Evolutionary conservation across 164 flowering plant species (phyloP), one percentile per base, ranked within the genome.

Genomic region (Saururus chinensis): DNA sequence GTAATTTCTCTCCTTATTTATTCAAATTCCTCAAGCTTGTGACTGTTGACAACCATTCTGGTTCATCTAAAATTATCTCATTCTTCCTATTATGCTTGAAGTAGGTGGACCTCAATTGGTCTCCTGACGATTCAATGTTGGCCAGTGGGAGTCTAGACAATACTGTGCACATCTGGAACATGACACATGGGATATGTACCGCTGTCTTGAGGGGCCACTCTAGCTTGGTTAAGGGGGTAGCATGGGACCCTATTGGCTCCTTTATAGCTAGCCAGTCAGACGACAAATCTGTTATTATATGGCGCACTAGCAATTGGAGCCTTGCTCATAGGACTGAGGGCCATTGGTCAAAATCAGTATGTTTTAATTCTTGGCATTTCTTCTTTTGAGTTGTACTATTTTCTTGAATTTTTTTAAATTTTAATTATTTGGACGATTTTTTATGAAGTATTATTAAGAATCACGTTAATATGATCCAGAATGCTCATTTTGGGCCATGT

Each of bases 61-160:
- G n/a, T 53, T 23, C 11, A 37, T 17, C 21, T 58, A 30, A 17
- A 19, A 19, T 58, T 37, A 16, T 6, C 40, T 68, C 68, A 37
- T 67, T 70, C 21, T 68, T 73, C 73, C 75, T 76, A 12, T 76
- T 58, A 70, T 84, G 95, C 87, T 57, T 83, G 75, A 89, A 85
- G 87, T 86, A 95, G 99, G 99, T 95, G 91, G 99, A 95, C 91
- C 97, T 95, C 73, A 95, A 89, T 78, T 95, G 99, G 99, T 95
- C 99, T 73, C 97, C 99, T 35, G 99, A 95, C 83, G 97, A 95
- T 70, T 85, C 90, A 51, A 79, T 69, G 66, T 79, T 95, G 74
- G 99, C 96, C 13, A 95, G 97, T 61, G 97, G 96, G 23, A 95
- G 99, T 80, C 69, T 95, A 69, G 99, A 95, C 60, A 95, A 91